Conservation (phyloP, 768 basidiomycete species). For the Suillus ampliporus region DNA sequence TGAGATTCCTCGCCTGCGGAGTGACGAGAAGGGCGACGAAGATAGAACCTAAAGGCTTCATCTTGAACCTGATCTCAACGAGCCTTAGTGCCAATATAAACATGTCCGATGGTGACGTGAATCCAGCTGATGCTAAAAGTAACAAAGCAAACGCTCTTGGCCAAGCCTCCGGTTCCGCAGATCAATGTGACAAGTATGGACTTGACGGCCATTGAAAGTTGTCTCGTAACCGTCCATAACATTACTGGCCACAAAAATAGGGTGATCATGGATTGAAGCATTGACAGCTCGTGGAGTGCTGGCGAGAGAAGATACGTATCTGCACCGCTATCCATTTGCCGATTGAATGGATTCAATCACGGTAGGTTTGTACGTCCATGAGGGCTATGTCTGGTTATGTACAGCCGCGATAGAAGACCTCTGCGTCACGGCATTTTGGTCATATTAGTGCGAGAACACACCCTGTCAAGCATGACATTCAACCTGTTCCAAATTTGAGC, state of each 20-base stretch:
- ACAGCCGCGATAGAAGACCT: background rate
- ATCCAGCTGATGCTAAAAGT: conserved; percentile 57
- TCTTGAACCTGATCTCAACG: conserved; percentile 33
- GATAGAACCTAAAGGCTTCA: conserved; percentile 43
- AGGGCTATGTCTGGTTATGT: background rate
- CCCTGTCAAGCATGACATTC: background rate
- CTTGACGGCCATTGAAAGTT: conserved; percentile 20
- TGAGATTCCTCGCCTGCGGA: conserved; percentile 55
- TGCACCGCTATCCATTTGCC: background rate
- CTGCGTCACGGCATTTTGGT: background rate
- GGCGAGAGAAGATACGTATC: conserved; percentile 31
- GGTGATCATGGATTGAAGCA: conserved; percentile 45
- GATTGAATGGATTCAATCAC: conserved; percentile 1
- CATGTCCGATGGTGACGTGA: conserved; percentile 53
- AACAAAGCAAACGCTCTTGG: conserved; percentile 51
- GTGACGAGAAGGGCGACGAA: conserved; percentile 50
- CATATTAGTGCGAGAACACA: background rate
- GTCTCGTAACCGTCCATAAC: conserved; percentile 45
- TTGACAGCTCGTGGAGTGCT: conserved; percentile 50
- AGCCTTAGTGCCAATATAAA: conserved; percentile 46
- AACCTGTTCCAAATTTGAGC: background rate
- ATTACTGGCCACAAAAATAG: conserved; percentile 49
- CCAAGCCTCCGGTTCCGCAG: conserved; percentile 49
- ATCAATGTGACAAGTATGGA: conserved; percentile 48
- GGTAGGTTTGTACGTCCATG: background rate